Evolutionary conservation across 306 rosid species (phyloP), one percentile per base, ranked within the genome.

Genomic region (Betula pendula): DNA sequence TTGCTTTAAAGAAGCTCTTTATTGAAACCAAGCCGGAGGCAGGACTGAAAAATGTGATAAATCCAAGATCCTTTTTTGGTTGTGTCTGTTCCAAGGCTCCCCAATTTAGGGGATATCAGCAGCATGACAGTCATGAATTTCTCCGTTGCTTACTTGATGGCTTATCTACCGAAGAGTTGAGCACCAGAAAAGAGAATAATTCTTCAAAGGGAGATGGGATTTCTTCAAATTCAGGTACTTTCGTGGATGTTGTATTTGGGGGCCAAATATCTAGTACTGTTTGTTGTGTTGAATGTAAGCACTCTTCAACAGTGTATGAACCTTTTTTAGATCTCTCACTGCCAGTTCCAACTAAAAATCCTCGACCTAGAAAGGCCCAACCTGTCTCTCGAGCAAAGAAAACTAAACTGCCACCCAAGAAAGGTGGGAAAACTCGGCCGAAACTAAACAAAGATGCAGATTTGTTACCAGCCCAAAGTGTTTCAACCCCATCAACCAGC

Each of bases 41-140:
- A 52, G 90, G 90, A 75, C 70, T 76, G 47, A 92, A 80, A 87
- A 88, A 76, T 66, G 76, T 62, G 59, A 84, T 96, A 72, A 96
- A 89, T 84, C 99, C 99, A 12, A 91, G 89, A 83, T 81, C 96
- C 5, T 73, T 91, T 83, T 96, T 92, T 72, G 98, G 98, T 38
- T 81, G 85, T 78, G 67, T 96, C 67, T 85, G 96, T 83, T 81
- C 96, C 42, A 92, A 89, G 86, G 93, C 91, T 79, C 97, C 99
- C 59, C 99, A 92, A 62, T 96, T 92, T 80, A 88, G 86, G 79
- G 99, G 97, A 67, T 91, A 87, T 78, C 97, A 92, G 71, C 99
- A 96, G 85, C 99, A 96, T 72, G 99, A 96, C 78, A 90, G 99
- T 80, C 99, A 96, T 15, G 99, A 96, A 87, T 84, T 91, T 82